phyloP scores from a whole-genome alignment of 257 asterid species.

The Solanum etuberosum region DNA sequence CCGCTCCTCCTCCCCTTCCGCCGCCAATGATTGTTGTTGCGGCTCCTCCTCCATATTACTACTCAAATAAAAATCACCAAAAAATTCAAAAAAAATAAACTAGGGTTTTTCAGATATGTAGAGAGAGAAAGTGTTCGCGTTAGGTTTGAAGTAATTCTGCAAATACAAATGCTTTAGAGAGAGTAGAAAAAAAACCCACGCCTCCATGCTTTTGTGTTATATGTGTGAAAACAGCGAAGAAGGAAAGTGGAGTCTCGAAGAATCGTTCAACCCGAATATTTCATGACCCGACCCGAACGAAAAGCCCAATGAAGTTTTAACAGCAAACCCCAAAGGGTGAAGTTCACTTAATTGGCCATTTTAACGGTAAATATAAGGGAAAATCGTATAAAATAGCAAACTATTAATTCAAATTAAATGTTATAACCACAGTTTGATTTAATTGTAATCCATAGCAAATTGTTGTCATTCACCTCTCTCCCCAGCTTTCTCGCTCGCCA shows the following conservation, averaged over 20 bases:
- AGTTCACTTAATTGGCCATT: not conserved
- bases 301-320: not conserved
- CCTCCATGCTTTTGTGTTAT: not conserved
- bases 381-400: too few species aligned
- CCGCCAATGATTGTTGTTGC: not conserved
- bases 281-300: not conserved
- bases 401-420: too few species aligned
- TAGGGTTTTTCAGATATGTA: not conserved
- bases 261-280: not conserved
- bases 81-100: not conserved
- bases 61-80: not conserved
- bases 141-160: not conserved
- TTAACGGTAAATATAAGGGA: not conserved
- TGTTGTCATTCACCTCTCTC: too few species aligned
- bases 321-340: not conserved
- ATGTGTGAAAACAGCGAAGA: not conserved
- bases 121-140: not conserved
- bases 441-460: too few species aligned
- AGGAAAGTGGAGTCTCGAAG: not conserved
- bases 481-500: too few species aligned
- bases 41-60: not conserved
- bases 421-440: too few species aligned
- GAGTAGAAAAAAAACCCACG: not conserved
- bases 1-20: not conserved
- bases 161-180: not conserved